phyloP scores from a whole-genome alignment of 202 grass and related monocot genomes.

The Brachypodium distachyon region DNA sequence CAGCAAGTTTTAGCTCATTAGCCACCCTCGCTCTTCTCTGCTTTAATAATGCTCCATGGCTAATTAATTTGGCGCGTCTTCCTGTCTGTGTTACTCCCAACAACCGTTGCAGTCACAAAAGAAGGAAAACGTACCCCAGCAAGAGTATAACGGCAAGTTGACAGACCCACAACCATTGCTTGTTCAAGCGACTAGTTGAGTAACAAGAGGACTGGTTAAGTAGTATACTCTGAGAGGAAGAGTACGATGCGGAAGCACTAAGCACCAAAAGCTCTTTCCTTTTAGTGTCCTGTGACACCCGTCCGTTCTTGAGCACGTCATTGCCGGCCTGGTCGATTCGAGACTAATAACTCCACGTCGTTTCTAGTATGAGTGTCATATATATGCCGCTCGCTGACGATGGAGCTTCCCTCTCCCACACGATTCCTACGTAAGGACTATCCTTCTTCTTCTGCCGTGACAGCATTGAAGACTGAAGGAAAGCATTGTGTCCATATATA shows the following conservation, averaged over 20 bases:
- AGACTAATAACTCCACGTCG: neutral
- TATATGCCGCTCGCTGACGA: neutral
- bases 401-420: too few relatives aligned
- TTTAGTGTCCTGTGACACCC: neutral
- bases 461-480: neutral
- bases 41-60: neutral
- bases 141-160: neutral
- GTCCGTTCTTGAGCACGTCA: neutral
- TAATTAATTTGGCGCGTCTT: neutral
- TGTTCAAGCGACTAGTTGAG: neutral
- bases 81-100: neutral
- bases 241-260: neutral
- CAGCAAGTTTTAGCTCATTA: neutral
- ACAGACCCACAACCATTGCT: neutral
- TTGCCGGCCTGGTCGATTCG: neutral
- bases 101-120: neutral
- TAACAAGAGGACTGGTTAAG: neutral
- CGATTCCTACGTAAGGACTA: neutral
- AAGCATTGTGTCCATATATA: neutral
- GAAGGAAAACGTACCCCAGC: neutral
- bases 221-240: neutral
- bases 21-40: neutral
- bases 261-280: neutral
- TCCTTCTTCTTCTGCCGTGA: neutral
- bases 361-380: too few relatives aligned